Evolutionary conservation across 306 rosid genomes (phyloP).

Genomic region (Cicer cuneatum): DNA sequence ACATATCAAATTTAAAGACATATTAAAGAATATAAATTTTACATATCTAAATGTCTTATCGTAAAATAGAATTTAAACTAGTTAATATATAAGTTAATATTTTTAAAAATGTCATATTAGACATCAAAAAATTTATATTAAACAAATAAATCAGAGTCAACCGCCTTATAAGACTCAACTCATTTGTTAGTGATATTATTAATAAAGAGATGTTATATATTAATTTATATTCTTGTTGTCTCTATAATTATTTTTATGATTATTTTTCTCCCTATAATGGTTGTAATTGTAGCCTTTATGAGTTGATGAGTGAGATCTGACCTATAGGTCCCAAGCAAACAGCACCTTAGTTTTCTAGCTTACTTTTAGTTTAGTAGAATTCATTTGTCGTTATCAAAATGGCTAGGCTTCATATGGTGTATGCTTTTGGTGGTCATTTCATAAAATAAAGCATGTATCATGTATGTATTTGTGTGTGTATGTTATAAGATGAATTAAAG

Average conservation of each 20-base stretch:
- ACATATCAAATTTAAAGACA: too few relatives aligned
- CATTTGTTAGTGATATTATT: too few relatives aligned
- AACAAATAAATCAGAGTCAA: too few relatives aligned
- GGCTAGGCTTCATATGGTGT: not conserved
- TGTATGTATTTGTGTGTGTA: not conserved
- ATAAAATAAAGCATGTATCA: not conserved
- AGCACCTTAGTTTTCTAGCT: constrained; percentile 24
- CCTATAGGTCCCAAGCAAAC: constrained; percentile 36
- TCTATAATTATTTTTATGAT: not conserved
- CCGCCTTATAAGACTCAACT: too few relatives aligned
- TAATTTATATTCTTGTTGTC: too few relatives aligned
- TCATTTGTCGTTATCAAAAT: constrained; percentile 43
- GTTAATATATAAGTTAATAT: too few relatives aligned
- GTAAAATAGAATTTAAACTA: too few relatives aligned
- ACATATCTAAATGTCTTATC: too few relatives aligned
- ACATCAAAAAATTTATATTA: too few relatives aligned
- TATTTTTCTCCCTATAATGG: not conserved
- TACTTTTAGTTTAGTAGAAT: constrained; percentile 33
- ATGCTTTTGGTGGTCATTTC: constrained; percentile 39
- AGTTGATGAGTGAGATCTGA: constrained; percentile 26
- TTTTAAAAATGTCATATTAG: too few relatives aligned
- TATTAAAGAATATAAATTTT: too few relatives aligned
- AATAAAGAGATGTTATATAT: too few relatives aligned
- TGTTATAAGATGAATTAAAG: not conserved
- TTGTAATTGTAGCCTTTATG: constrained; percentile 31